These are phyloP conservation scores for Paraphoma sp. DNA, from an alignment of 2,329 filamentous ascomycete genomes.

Conservation along the genomic window DNA sequence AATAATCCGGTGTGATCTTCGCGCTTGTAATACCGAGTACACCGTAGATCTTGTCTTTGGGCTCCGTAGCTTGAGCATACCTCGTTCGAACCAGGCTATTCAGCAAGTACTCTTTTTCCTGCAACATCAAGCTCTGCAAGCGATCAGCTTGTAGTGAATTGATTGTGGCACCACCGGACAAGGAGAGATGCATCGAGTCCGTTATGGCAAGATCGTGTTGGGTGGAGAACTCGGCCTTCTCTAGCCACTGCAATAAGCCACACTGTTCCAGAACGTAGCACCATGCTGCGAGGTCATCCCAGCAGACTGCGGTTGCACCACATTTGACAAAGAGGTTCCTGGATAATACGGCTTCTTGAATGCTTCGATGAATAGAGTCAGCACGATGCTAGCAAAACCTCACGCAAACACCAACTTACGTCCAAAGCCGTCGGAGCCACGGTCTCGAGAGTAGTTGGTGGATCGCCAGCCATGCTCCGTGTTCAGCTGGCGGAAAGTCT, in stretches of 20 bases:
- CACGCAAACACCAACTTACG: background rate
- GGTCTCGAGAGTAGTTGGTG: constrained; percentile 19
- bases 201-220: too few relatives aligned
- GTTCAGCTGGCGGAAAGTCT: constrained; percentile 12
- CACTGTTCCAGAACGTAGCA: constrained; percentile 14
- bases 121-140: constrained; percentile 1
- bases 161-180: constrained; percentile 11
- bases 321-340: constrained; percentile 21
- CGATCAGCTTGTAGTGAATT: constrained; percentile 20
- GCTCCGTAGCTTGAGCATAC: constrained; percentile 27
- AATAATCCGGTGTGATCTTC: constrained; percentile 21
- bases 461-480: constrained; percentile 22
- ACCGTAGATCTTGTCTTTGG: constrained; percentile 36
- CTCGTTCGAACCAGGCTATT: constrained; percentile 23
- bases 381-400: too few relatives aligned
- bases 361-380: background rate
- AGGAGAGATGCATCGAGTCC: background rate
- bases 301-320: constrained; percentile 19
- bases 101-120: constrained; percentile 10
- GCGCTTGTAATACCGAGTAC: constrained; percentile 24
- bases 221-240: background rate
- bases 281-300: constrained; percentile 31
- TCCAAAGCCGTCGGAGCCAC: constrained; percentile 34
- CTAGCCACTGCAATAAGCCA: constrained; percentile 13
- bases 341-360: constrained; percentile 32